These are phyloP conservation scores for Lachnum nothofagi DNA, from an alignment of 2,329 filamentous ascomycete genomes.

Conservation along the genomic window DNA sequence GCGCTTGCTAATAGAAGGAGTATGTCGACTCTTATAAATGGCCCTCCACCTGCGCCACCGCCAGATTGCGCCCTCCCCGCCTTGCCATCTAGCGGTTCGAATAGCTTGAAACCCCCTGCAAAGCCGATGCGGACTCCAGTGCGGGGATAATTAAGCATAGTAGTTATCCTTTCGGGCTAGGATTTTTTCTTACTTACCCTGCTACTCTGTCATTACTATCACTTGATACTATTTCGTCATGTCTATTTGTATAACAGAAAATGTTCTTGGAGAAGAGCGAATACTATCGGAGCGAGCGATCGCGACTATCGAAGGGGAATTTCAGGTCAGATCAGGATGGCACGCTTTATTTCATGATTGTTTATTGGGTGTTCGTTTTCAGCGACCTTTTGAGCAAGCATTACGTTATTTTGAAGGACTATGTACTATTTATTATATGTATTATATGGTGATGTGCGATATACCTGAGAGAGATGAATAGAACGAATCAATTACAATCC, in stretches of 20 bases:
- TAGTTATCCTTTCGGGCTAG: no score
- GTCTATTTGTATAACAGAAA: background rate
- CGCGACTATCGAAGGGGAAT: background rate
- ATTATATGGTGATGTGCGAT: no score
- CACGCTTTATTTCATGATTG: no score
- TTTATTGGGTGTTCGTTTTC: no score
- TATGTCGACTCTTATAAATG: slow-evolving; percentile 25
- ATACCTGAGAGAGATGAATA: no score
- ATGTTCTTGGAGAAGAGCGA: background rate
- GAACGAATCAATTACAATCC: no score
- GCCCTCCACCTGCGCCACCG: slow-evolving; percentile 31
- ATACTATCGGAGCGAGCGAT: background rate
- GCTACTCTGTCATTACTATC: background rate
- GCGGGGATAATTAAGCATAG: background rate
- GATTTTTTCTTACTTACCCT: no score
- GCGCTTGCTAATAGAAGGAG: slow-evolving; percentile 22
- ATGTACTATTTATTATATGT: no score
- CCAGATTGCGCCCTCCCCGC: slow-evolving; percentile 31
- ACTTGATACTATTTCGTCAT: background rate
- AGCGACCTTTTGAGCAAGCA: no score
- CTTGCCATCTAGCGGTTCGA: slow-evolving; percentile 21
- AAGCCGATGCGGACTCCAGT: slow-evolving; percentile 1
- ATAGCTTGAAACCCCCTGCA: background rate
- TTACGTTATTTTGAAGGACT: no score
- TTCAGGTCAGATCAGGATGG: no score